Evolutionary conservation across 208 protist species (phyloP), one percentile per base, ranked within the genome.

Genomic region (Giardia muris): DNA sequence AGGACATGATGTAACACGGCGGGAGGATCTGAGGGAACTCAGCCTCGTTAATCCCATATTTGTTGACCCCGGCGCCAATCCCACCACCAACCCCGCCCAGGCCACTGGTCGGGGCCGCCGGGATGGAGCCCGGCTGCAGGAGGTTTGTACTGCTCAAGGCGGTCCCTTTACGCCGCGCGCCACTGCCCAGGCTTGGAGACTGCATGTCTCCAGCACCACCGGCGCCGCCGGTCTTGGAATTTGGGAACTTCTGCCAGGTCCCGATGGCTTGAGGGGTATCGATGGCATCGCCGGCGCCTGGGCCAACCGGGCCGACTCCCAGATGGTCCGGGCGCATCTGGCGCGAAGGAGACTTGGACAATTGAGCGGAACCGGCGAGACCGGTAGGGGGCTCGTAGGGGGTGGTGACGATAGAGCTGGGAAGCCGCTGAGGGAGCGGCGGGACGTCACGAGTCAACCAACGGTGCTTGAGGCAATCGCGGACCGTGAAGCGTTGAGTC

Each of bases 351-450:
- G 57, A 76, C 57, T 10, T 30, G 30, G 57, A 76, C 19, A 10
- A 76, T 30, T 39, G 57, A 76, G 57, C 19, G n/a, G n/a, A n/a
- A n/a, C n/a, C n/a, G n/a, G n/a, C n/a, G n/a, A n/a, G n/a, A n/a
- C n/a, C n/a, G n/a, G n/a, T n/a, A 39, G 57, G 87, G 45, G 48
- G 0, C 30, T 90, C 44, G 90, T 86, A 92, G 39, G n/a, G n/a
- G 10, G 0, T 43, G 3, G 10, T 19, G 45, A 0, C n/a, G 10
- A 30, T 45, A 2, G 4, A 87, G 0, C n/a, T 4, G 47, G 90
- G 90, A 46, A 39, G 39, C 2, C 1, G 0, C 45, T 90, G n/a
- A 43, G 45, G 43, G 2, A 47, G 46, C 43, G 48, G 19, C 2
- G 1, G 2, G 2, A 2, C 2, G 30, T 44, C 4, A 43, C 46